Conservation (phyloP, 129 eudicot genomes). For the Arctium minus region DNA sequence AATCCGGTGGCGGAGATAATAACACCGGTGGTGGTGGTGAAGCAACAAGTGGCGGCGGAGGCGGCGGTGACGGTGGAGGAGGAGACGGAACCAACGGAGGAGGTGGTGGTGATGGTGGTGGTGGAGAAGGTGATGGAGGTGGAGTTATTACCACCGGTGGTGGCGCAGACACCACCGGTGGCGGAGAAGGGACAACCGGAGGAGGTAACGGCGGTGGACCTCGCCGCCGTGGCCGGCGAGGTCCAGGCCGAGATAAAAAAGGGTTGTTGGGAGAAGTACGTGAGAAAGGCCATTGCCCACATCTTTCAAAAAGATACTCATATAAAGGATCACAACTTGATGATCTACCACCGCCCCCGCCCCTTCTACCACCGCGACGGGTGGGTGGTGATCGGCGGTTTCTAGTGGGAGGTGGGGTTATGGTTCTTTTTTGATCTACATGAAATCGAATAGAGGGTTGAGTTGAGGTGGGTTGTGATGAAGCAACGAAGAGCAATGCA, state of each 20-base stretch:
- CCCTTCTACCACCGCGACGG: slow-evolving; percentile 14
- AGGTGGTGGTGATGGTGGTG: slow-evolving; percentile 24
- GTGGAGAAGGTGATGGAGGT: slow-evolving; percentile 13
- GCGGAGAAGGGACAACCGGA: slow-evolving; percentile 21
- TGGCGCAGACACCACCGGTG: slow-evolving; percentile 7
- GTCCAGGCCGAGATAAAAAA: slow-evolving; percentile 29
- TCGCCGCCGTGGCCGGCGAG: neutral
- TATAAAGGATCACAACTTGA: slow-evolving; percentile 56
- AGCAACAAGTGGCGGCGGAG: slow-evolving; percentile 35
- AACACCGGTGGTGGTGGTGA: slow-evolving; percentile 38
- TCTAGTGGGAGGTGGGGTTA: neutral
- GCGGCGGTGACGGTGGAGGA: slow-evolving; percentile 21
- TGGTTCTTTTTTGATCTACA: slow-evolving; percentile 11
- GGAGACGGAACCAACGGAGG: slow-evolving; percentile 22
- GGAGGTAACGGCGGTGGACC: slow-evolving; percentile 25
- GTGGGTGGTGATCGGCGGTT: slow-evolving; percentile 8
- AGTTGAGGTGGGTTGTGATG: slow-evolving; percentile 23
- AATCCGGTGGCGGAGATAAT: slow-evolving; percentile 33
- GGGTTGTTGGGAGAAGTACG: slow-evolving; percentile 49
- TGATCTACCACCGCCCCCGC: slow-evolving; percentile 16
- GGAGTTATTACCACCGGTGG: slow-evolving; percentile 7
- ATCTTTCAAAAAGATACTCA: slow-evolving; percentile 42
- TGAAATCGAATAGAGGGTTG: neutral
- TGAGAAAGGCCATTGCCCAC: slow-evolving; percentile 69
- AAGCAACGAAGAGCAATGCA: slow-evolving; percentile 36